Percentiles rank a stretch among this genome's conserved stretches.
These are phyloP conservation scores for Inga leiocalycina DNA, from an alignment of 306 rosid genomes.

Conservation along the genomic window DNA sequence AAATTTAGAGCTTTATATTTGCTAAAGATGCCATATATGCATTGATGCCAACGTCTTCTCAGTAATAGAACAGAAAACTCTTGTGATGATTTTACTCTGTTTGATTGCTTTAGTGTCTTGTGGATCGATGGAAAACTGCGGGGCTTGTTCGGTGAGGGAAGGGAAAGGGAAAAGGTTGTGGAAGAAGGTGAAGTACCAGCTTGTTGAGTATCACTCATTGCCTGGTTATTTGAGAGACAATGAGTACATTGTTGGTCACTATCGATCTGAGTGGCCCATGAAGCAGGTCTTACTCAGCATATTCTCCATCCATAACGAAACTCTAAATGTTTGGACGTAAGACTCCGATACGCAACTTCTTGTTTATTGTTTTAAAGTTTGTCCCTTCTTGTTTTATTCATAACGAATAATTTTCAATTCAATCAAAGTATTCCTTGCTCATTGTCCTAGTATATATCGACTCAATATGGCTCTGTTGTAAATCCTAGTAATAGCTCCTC, in stretches of 20 bases:
- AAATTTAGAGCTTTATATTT: background rate
- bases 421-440: background rate
- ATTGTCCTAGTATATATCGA: background rate
- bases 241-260: constrained; percentile 79
- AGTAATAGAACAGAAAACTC: background rate
- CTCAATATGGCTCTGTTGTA: background rate
- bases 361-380: background rate
- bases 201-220: constrained; percentile 84
- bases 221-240: constrained; percentile 89
- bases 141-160: constrained; percentile 35
- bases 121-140: constrained; percentile 43
- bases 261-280: constrained; percentile 90
- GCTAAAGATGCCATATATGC: background rate
- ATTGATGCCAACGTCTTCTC: background rate
- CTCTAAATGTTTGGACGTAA: constrained; percentile 99
- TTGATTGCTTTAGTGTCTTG: background rate
- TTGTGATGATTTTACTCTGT: background rate
- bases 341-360: constrained; percentile 11
- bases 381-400: background rate
- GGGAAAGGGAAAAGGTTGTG: constrained; percentile 77
- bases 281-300: constrained; percentile 84
- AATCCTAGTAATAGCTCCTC: background rate
- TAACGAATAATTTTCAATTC: background rate
- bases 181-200: constrained; percentile 94
- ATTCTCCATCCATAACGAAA: constrained; percentile 89